Evolutionary conservation across 768 basidiomycete species (phyloP).

Genomic region (Suillus lakei): DNA sequence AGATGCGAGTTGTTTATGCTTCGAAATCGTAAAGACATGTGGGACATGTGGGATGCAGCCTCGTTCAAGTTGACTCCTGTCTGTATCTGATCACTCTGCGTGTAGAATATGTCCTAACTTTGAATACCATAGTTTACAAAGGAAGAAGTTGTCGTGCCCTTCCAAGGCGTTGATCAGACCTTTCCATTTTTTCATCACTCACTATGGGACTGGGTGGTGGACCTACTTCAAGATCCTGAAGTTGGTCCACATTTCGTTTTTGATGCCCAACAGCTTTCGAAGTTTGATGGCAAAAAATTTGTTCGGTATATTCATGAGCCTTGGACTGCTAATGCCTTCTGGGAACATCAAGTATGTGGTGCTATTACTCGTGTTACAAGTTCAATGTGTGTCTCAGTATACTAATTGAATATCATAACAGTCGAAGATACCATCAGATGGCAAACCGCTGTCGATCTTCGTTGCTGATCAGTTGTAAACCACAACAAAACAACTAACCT

Average conservation of each 20-base stretch:
- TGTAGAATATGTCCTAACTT: too few relatives aligned
- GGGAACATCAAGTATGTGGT: background rate
- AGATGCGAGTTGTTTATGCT: conserved; percentile 12
- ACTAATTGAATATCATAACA: background rate
- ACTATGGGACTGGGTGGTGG: conserved; percentile 13
- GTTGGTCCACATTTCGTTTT: conserved; percentile 10
- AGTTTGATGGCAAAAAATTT: too few relatives aligned
- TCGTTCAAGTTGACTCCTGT: conserved; percentile 9
- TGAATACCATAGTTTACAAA: too few relatives aligned
- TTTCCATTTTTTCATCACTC: background rate
- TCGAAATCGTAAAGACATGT: conserved; percentile 1
- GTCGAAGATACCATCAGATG: background rate
- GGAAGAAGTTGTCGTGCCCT: background rate
- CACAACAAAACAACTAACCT: too few relatives aligned
- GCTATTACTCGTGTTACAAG: background rate
- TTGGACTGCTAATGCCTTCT: background rate
- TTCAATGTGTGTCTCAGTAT: background rate
- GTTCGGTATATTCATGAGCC: too few relatives aligned
- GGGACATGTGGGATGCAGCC: background rate
- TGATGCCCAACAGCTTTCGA: too few relatives aligned
- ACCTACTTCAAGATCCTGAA: conserved; percentile 7
- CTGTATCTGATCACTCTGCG: conserved; percentile 1
- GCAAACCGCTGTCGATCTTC: too few relatives aligned
- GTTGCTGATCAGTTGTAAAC: too few relatives aligned
- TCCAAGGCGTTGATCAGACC: background rate